Base-by-base conservation (phyloP, 352 stramenopile genomes). In the Globisporangium lucens region DNA sequence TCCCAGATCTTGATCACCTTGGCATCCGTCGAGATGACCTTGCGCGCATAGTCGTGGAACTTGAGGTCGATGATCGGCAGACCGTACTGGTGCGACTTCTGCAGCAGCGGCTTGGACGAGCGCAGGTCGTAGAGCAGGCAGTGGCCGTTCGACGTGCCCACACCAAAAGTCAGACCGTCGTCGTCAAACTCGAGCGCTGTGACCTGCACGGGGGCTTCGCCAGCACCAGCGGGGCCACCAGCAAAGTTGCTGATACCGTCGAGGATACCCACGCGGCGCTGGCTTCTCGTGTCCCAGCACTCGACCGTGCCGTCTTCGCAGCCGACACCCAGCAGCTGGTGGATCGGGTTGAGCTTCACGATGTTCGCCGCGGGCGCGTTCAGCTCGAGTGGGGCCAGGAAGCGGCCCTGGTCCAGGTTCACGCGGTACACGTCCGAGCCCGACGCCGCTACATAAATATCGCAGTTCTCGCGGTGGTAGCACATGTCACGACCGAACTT, bases 1-100 rank as follows among this genome's bases (percentile, higher is more conserved):
- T 99, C 93, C 97, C 98, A 99, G 70, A 99, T 95, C 81, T 99
- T 99, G 61, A 99, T 95, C 57, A 99, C 84, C 75, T 99, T 99
- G 53, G 94, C 81, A 78, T 99, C 97, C 8, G 90, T 89, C 33
- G 93, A 98, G 13, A 99, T 75, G 22, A 99, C 83, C 61, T 97
- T 97, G 24, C 82, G 86, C 73, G 68, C 79, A 72, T 78, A 91
- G 70, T 95, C 85, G 69, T 96, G 89, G 75, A 99, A 99, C 71
- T 98, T 90, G 52, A 98, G 60, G 66, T 96, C 90, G 57, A 98
- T 76, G 75, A 99, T 99, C 1, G 96, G 96, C 49, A 99, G 83
- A 22, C 95, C 96, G 75, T 99, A 99, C 77, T 99, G 97, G 77
- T 99, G 97, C 71, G 98, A 93, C 77, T 99, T 99, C 30, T 97